A percentile compares a stretch with the other conserved stretches of the same genome.
These are phyloP conservation scores for Phialophora expanda DNA, from an alignment of 2,329 filamentous ascomycete species.

Conservation along the genomic window DNA sequence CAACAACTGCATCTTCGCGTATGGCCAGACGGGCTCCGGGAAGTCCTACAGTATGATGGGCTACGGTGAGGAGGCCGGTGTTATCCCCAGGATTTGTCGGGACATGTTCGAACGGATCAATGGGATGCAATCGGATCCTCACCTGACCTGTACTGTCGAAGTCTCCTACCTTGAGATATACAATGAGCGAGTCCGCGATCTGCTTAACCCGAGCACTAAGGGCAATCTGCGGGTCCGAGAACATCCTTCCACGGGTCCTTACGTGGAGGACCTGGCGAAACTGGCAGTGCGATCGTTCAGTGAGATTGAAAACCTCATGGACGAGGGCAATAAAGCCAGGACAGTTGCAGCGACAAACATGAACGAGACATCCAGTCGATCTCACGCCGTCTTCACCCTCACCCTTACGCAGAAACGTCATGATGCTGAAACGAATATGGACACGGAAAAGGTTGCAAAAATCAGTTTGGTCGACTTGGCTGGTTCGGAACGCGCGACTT, in stretches of 20 bases:
- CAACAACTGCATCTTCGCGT: conserved; percentile 99
- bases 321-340: conserved; percentile 97
- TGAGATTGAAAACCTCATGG: conserved; percentile 98
- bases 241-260: conserved; percentile 95
- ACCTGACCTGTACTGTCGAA: conserved; percentile 87
- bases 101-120: conserved; percentile 93
- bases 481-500: conserved; percentile 95
- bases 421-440: conserved; percentile 93
- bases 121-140: conserved; percentile 72
- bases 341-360: conserved; percentile 99
- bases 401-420: conserved; percentile 93
- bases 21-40: conserved; percentile 96
- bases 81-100: conserved; percentile 95
- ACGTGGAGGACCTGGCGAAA: conserved; percentile 97
- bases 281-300: conserved; percentile 89
- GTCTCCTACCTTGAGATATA: conserved; percentile 99
- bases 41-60: conserved; percentile 99
- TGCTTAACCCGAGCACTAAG: conserved; percentile 93
- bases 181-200: conserved; percentile 94
- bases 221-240: conserved; percentile 96
- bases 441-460: conserved; percentile 95
- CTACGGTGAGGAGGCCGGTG: conserved; percentile 92
- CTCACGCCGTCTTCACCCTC: conserved; percentile 95
- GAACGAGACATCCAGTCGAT: conserved; percentile 99
- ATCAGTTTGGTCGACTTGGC: conserved; percentile 98